phyloP scores from a whole-genome alignment of 768 basidiomycete genomes.

The Psilocybe subaeruginosa region DNA sequence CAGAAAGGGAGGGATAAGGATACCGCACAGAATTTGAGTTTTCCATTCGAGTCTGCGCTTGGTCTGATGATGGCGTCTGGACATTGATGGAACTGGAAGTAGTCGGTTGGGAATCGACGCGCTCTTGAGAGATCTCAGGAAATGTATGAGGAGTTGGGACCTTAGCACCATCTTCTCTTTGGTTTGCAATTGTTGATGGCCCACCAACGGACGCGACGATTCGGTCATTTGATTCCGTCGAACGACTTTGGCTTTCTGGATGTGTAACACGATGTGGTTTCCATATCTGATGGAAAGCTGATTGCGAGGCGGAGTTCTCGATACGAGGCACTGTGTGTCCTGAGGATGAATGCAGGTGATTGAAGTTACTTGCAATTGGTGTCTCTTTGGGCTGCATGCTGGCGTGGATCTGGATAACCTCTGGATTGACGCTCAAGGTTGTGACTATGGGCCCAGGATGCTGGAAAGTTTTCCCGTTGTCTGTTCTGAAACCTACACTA shows the following conservation, averaged over 20 bases:
- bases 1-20: neutral
- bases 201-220: neutral
- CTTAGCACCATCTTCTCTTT: neutral
- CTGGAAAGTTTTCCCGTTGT: neutral
- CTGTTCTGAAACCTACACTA: conserved; percentile 7
- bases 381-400: neutral
- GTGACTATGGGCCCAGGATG: neutral
- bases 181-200: neutral
- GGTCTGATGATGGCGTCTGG: neutral
- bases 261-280: no score
- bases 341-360: neutral
- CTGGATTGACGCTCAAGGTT: neutral
- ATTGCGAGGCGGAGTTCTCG: neutral
- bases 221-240: neutral
- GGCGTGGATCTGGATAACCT: neutral
- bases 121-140: neutral
- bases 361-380: neutral
- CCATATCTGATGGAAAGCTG: neutral
- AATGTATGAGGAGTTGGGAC: neutral
- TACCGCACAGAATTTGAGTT: neutral
- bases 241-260: neutral
- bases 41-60: neutral
- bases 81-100: neutral
- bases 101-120: neutral
- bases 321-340: neutral